Percentiles rank a stretch among this genome's conserved stretches.
These are phyloP conservation scores for Raddia distichophylla DNA, from an alignment of 176 grass and related monocot genomes.

Conservation along the genomic window DNA sequence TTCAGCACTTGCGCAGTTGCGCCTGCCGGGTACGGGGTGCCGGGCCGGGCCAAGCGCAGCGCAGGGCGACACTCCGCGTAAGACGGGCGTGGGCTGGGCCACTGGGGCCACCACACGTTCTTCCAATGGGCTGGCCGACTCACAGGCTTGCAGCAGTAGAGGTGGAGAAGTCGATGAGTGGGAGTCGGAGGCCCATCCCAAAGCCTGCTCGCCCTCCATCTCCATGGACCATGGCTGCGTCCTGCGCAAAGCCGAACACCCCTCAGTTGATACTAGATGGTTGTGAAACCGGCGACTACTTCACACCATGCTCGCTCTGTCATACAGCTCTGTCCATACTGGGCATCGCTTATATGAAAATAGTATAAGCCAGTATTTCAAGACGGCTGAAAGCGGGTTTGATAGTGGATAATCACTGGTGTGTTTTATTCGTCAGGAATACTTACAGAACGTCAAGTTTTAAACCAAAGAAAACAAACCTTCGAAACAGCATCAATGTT, in stretches of 20 bases:
- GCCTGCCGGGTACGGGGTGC: not conserved
- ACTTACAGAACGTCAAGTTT: slow-evolving; percentile 38
- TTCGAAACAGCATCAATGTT: slow-evolving; percentile 23
- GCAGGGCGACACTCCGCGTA: not conserved
- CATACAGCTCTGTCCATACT: not conserved
- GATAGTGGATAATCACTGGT: not conserved
- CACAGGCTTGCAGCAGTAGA: not conserved
- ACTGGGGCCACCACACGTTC: not conserved
- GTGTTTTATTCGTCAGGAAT: slow-evolving; percentile 38
- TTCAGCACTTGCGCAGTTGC: not conserved
- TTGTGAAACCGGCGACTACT: not conserved
- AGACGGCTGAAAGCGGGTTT: not conserved
- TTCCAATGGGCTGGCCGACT: not conserved
- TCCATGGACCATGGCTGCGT: not conserved
- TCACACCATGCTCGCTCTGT: no score
- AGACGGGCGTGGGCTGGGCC: not conserved
- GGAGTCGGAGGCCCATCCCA: not conserved
- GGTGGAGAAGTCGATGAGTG: not conserved
- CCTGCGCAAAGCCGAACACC: not conserved
- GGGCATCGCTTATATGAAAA: not conserved
- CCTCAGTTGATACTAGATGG: no score
- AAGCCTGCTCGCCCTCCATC: not conserved
- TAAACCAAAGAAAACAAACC: slow-evolving; percentile 26
- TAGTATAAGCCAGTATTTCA: not conserved
- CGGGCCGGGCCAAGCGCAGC: not conserved